Base-by-base conservation (phyloP, 2,329 filamentous ascomycete genomes). In the Phoma sp. region DNA sequence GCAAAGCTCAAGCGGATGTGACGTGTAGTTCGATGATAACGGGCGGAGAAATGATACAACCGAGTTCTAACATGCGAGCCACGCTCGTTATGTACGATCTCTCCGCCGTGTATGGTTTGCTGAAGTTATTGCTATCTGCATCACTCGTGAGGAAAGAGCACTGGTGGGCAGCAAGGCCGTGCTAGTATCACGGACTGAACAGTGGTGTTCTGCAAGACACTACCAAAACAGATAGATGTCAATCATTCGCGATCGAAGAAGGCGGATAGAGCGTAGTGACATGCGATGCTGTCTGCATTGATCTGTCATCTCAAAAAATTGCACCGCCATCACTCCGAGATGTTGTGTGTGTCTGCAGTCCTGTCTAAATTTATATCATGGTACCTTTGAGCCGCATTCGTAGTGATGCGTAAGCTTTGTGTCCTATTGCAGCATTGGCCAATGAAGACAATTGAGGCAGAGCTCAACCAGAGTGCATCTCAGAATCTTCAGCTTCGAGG, bases 391-490 rank as follows among this genome's bases (percentile, higher is more conserved):
- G 36, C 51, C 25, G 31, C 61, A 50, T 39, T 60, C 49, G 37
- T 64, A 33, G 43, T 21, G 19, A 39, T 62, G 72, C 68, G 63
- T 69, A 66, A 74, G 70, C 69, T 43, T 47, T 43, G 40, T 43
- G 27, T 49, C 19, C 1, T 47, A 44, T 57, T 66, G 63, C 65
- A 66, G 37, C 21, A 32, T 49, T 63, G 40, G 55, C 51, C 51
- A 50, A 55, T 40, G 29, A 36, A 43, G 35, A 25, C 25, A 43
- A 25, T 33, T 41, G 43, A 25, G 29, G 19, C 19, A 19, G 40
- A 38, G 51, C 40, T 64, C 58, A 73, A 31, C 51, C 59, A 35
- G 48, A 70, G 51, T 63, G 52, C 73, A 74, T 75, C 36, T 70
- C 68, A 24, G 58, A 61, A 39, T 75, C 72, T 17, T 61, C 68